Evolutionary conservation across 495 filamentous ascomycete species (phyloP), one percentile per base, ranked within the genome.

Genomic region (Bacidia gigantensis): DNA sequence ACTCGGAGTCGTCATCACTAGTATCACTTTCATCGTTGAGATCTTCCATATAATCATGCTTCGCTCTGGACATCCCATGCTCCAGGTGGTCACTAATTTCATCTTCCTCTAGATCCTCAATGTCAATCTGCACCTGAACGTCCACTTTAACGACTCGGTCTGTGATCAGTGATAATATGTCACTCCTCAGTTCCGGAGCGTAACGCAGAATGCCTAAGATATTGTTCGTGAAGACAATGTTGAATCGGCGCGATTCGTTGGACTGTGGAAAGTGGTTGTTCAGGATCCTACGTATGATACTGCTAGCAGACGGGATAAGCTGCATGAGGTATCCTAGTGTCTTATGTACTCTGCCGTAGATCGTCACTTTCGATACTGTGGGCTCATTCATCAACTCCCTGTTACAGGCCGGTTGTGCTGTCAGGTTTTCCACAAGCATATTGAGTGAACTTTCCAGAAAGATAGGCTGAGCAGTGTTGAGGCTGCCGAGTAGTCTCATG

Each of bases 141-240:
- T 99, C 92, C 43, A 93, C 82, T 65, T 92, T 94, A 52, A 96
- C 86, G 2, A 96, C 69, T 48, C 81, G 77, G 32, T 90, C 83
- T 11, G 84, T 85, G 39, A 96, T 80, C 17, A 95, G 67, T 52
- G 83, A 79, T 50, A 95, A 76, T n/a, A 96, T 77, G 49, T 92
- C 84, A 14, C 79, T 74, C 57, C 81, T 80, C n/a, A 97, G 71
- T 44, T 90, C 82, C 0, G 87, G 86, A 3, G 81, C 74, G 63
- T 93, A 93, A 43, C 71, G 71, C 38, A 81, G 76, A 23, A 97
- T 65, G 53, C 72, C 77, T 3, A 96, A 68, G 2, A 95, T 67
- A 61, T 95, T 94, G 45, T 78, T 72, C 32, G 92, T 80, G 56
- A 90, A 95, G 40, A 77, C 75, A 57, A 84, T 72, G 57, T 90